Conservation (phyloP, 495 filamentous ascomycete species). For the Aspergillus biplanus region DNA sequence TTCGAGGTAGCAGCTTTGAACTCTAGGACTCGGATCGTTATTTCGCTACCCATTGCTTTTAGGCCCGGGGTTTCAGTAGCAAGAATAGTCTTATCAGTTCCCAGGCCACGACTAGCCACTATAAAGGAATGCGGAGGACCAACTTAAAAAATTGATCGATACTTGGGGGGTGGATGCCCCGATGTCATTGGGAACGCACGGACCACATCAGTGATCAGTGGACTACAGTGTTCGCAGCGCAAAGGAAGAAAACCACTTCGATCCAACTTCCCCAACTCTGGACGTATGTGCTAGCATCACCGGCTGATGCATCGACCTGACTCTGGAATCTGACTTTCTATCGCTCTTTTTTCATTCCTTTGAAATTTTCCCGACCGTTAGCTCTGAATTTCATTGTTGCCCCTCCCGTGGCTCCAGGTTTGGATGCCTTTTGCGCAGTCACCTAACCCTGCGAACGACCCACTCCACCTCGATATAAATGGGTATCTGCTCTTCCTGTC, state of each 20-base stretch:
- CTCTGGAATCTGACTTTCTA: constrained; percentile 1
- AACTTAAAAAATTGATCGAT: neutral
- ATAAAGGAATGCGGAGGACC: too few relatives aligned
- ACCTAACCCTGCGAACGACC: constrained; percentile 24
- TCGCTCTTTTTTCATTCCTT: constrained; percentile 17
- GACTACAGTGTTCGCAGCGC: too few relatives aligned
- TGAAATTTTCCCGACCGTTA: neutral
- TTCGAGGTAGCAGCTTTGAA: too few relatives aligned
- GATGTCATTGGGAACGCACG: constrained; percentile 21
- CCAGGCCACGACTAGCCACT: too few relatives aligned
- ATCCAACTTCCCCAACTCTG: neutral
- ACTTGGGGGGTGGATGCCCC: neutral
- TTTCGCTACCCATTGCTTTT: too few relatives aligned
- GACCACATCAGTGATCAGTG: too few relatives aligned
- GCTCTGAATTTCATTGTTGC: neutral
- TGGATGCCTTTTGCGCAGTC: constrained; percentile 36
- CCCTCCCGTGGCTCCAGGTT: constrained; percentile 10
- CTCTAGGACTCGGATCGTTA: too few relatives aligned
- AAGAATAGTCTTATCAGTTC: too few relatives aligned
- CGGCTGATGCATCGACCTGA: constrained; percentile 17
- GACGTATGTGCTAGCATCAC: constrained; percentile 18
- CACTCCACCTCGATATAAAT: constrained; percentile 36
- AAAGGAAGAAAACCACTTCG: neutral
- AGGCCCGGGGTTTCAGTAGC: too few relatives aligned
- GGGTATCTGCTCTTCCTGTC: constrained; percentile 57